A percentile compares a stretch with the other conserved stretches of the same genome.
Conservation (phyloP, 495 filamentous ascomycete genomes). For the Rhizodiscina lignyota region DNA sequence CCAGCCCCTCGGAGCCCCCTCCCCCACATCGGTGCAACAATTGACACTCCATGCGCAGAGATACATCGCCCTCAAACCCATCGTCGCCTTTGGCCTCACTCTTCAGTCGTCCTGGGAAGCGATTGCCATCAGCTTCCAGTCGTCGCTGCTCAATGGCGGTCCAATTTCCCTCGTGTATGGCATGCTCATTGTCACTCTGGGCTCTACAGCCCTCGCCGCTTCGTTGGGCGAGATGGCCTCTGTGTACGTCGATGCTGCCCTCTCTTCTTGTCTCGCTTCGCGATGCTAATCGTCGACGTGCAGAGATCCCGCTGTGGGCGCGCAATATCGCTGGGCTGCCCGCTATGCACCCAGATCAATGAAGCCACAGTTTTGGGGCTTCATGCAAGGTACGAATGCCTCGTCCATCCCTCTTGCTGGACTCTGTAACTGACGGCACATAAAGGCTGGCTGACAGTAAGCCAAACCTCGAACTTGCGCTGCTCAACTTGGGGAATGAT, state of each 20-base stretch:
- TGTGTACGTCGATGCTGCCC: slow-evolving; percentile 10
- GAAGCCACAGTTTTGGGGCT: slow-evolving; percentile 10
- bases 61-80: slow-evolving; percentile 11
- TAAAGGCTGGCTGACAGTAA: slow-evolving; percentile 1
- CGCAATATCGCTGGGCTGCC: slow-evolving; percentile 1
- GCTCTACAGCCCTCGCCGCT: slow-evolving; percentile 12
- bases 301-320: slow-evolving; percentile 7
- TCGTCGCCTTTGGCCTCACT: slow-evolving; percentile 11
- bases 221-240: slow-evolving; percentile 23
- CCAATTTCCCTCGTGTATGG: slow-evolving; percentile 20
- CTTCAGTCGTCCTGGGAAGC: slow-evolving; percentile 18
- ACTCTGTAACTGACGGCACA: not conserved
- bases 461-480: not conserved
- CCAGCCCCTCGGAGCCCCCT: too few species aligned
- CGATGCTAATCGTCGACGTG: slow-evolving; percentile 9
- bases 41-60: slow-evolving; percentile 2
- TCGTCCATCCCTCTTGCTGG: not conserved
- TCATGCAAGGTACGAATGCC: slow-evolving; percentile 9
- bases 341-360: not conserved
- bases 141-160: slow-evolving; percentile 18
- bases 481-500: too few species aligned
- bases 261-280: not conserved
- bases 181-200: slow-evolving; percentile 12
- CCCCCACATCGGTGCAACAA: too few species aligned
- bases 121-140: slow-evolving; percentile 10